Percentiles rank a stretch among this genome's conserved stretches.
These are phyloP conservation scores for Aristolochia contorta DNA, from an alignment of 164 flowering plant species.

Conservation along the genomic window DNA sequence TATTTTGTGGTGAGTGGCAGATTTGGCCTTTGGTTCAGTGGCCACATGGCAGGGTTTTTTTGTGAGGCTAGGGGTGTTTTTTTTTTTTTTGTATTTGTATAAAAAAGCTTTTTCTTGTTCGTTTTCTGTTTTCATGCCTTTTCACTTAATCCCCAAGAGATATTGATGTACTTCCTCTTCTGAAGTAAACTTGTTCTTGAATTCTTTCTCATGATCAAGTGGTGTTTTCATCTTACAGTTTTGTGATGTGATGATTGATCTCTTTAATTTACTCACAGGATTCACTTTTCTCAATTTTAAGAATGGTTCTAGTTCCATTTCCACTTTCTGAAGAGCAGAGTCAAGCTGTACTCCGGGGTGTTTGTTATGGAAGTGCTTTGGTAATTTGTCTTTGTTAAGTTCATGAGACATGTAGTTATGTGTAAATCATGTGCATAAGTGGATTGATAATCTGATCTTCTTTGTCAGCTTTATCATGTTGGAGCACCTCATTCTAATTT, in stretches of 20 bases:
- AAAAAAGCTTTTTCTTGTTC: no score
- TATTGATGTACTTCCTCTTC: no score
- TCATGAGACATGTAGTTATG: neutral
- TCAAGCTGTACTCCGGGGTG: constrained; percentile 38
- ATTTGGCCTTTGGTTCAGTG: no score
- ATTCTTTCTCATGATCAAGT: no score
- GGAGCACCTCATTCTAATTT: constrained; percentile 35
- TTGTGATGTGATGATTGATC: neutral
- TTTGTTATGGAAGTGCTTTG: constrained; percentile 52
- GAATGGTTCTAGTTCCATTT: constrained; percentile 47
- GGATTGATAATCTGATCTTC: neutral
- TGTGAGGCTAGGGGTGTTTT: no score
- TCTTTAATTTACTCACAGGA: constrained; percentile 34
- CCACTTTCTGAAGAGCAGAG: constrained; percentile 25
- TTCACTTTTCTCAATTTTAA: constrained; percentile 40
- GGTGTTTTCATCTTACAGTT: neutral
- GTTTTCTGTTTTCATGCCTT: no score
- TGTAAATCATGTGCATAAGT: neutral
- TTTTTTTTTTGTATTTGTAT: no score
- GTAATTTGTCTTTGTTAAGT: constrained; percentile 32
- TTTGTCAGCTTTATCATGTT: constrained; percentile 63
- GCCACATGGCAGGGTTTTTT: no score
- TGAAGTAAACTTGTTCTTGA: no score
- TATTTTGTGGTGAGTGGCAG: no score
- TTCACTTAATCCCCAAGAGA: no score